Base-by-base conservation (phyloP, 352 stramenopile species). In the Pythium rishiriense region DNA sequence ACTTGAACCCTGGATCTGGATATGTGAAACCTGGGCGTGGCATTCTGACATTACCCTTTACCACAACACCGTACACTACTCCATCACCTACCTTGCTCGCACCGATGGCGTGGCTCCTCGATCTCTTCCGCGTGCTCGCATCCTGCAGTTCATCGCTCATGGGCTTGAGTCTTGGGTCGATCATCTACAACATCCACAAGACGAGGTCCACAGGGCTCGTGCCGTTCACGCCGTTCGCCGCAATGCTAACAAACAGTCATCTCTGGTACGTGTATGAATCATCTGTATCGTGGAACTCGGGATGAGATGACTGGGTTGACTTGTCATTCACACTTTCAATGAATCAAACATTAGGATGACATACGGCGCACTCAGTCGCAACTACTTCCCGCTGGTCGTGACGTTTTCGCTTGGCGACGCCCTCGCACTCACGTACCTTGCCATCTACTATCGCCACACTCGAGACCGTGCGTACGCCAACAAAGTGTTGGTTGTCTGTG, bases 191-290 rank as follows among this genome's bases (percentile, higher is more conserved):
- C 0, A 71, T 79, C 52, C 53, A 70, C 57, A 72, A 78, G 62
- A 73, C 39, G 57, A 26, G 75, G 50, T 57, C 71, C 21, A 70
- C 70, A 7, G 76, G 74, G 6, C 68, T 68, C 58, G 73, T 67
- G 31, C 80, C 76, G 21, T 71, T 85, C 39, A 69, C 80, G 22
- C 75, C 76, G 10, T 65, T 85, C 19, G 72, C 78, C 43, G 62
- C 72, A 24, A 64, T 81, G 28, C 68, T 85, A 26, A 56, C 29
- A 35, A 81, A 81, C 68, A 74, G 72, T 59, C 62, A 75, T 62
- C 45, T 74, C 5, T 81, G 58, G 58, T 66, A 31, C 25, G 29
- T 43, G 29, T 52, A 4, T 29, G 5, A 7, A 21, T 12, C 15
- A 25, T 11, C 17, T 11, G 11, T 29, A 28, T 50, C 19, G 15